A percentile compares a stretch with the other conserved stretches of the same genome.
phyloP scores from a whole-genome alignment of 768 basidiomycete species.

The Kwoniella sp. region DNA sequence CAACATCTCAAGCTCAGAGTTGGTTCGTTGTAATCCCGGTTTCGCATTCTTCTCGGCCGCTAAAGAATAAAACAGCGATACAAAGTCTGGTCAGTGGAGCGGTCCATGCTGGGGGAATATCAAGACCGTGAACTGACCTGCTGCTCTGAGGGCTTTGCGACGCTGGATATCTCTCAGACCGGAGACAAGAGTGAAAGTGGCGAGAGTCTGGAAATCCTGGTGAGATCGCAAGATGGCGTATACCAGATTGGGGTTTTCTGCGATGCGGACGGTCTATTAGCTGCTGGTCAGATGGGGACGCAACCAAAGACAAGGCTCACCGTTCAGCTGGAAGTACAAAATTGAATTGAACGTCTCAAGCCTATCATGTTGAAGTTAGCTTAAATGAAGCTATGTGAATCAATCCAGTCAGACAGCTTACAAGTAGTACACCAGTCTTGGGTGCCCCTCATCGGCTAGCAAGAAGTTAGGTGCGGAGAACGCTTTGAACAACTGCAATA shows the following conservation, averaged over 20 bases:
- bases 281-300: slow-evolving; percentile 6
- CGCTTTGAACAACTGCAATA: slow-evolving; percentile 86
- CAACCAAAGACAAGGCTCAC: too few relatives aligned
- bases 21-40: slow-evolving; percentile 32
- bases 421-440: slow-evolving; percentile 89
- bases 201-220: slow-evolving; percentile 82
- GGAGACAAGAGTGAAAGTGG: slow-evolving; percentile 84
- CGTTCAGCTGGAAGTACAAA: slow-evolving; percentile 69
- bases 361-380: slow-evolving; percentile 57
- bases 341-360: slow-evolving; percentile 89
- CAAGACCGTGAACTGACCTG: slow-evolving; percentile 26
- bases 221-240: slow-evolving; percentile 84
- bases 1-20: slow-evolving; percentile 47
- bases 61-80: not conserved
- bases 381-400: not conserved
- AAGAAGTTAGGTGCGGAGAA: slow-evolving; percentile 88
- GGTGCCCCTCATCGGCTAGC: slow-evolving; percentile 91
- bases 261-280: not conserved
- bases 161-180: slow-evolving; percentile 83
- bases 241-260: slow-evolving; percentile 82
- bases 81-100: not conserved
- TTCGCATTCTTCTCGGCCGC: slow-evolving; percentile 20
- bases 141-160: slow-evolving; percentile 64
- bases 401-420: slow-evolving; percentile 45
- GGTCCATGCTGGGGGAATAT: not conserved